Base-by-base conservation (phyloP, 257 asterid species). In the Lantana camara region DNA sequence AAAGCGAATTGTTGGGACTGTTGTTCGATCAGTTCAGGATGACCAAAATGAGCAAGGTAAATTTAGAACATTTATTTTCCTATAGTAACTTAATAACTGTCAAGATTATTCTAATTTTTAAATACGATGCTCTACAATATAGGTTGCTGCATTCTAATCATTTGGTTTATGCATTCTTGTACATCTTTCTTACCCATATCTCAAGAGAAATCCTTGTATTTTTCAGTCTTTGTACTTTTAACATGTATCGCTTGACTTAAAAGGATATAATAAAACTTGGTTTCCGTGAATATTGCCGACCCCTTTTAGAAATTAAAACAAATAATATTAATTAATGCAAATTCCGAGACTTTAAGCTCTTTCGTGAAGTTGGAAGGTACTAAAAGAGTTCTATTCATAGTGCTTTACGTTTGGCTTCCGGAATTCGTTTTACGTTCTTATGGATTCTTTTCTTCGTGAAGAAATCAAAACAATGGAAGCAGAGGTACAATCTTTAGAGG, bases 11-110 rank as follows among this genome's bases (percentile, higher is more conserved):
- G 96, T 94, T 27, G 99, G 99, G 54, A 90, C 97, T 20, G 99
- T 94, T 69, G 97, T 90, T 55, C 92, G 99, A 71, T 90, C 99
- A 20, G 96, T 94, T 67, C 95, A 85, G 67, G 99, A 94, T 73
- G 99, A 90, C 81, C 96, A 94, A 77, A 84, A 79, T 57, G 99
- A 90, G 77, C 96, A 94, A 76, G 97, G 99, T 73, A 37, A 34
- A 58, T 60, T 40, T 54, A 68, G 38, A 38, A 16, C 57, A 22
- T 44, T 24, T 59, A 60, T 58, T 60, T 19, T 19, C 9, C 37
- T 58, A 14, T 22, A 41, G 47, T 27, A 57, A 37, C 49, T 57
- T 48, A 22, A 27, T 45, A 3, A 32, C 51, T 29, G 10, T 51
- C 57, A 44, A 63, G 10, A 11, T 71, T 45, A 13, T 48, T 48